Conservation (phyloP, 2,329 filamentous ascomycete genomes). For the Colletotrichum sidae region DNA sequence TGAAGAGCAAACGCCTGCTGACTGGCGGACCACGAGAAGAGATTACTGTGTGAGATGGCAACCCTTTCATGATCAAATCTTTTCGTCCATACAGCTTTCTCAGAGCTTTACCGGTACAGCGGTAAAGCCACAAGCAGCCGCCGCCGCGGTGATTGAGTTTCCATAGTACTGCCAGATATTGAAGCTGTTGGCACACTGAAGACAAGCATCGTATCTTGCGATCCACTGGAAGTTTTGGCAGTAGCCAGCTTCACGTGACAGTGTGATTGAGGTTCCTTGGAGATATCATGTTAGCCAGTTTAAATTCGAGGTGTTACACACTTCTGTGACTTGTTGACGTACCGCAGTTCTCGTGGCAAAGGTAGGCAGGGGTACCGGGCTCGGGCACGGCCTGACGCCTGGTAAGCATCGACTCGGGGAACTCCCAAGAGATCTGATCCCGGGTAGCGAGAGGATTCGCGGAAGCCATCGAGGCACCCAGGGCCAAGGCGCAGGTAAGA, state of each 20-base stretch:
- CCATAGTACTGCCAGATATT: slow-evolving; percentile 60
- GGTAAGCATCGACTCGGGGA: slow-evolving; percentile 47
- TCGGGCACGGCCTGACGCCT: slow-evolving; percentile 54
- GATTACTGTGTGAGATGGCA: too few relatives aligned
- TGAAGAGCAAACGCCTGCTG: too few relatives aligned
- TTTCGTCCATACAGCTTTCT: background rate
- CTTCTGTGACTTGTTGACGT: slow-evolving; percentile 37
- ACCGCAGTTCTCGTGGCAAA: slow-evolving; percentile 65
- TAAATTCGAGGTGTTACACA: background rate
- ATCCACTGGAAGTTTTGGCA: slow-evolving; percentile 46
- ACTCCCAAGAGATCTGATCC: slow-evolving; percentile 41
- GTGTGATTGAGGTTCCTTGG: slow-evolving; percentile 48
- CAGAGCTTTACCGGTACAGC: slow-evolving; percentile 16
- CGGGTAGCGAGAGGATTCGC: slow-evolving; percentile 35
- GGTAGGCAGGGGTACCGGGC: slow-evolving; percentile 45
- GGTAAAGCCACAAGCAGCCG: slow-evolving; percentile 48
- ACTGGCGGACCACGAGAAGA: too few relatives aligned
- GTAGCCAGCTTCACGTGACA: slow-evolving; percentile 45
- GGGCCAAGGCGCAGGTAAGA: slow-evolving; percentile 40
- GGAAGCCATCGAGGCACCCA: slow-evolving; percentile 44
- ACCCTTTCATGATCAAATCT: too few relatives aligned
- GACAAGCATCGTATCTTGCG: slow-evolving; percentile 49
- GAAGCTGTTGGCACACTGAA: slow-evolving; percentile 55
- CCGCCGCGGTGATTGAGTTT: slow-evolving; percentile 49
- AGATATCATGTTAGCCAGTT: background rate